phyloP scores from a whole-genome alignment of 1,284 basidiomycete species.

The Cutaneotrichosporon sp. region DNA sequence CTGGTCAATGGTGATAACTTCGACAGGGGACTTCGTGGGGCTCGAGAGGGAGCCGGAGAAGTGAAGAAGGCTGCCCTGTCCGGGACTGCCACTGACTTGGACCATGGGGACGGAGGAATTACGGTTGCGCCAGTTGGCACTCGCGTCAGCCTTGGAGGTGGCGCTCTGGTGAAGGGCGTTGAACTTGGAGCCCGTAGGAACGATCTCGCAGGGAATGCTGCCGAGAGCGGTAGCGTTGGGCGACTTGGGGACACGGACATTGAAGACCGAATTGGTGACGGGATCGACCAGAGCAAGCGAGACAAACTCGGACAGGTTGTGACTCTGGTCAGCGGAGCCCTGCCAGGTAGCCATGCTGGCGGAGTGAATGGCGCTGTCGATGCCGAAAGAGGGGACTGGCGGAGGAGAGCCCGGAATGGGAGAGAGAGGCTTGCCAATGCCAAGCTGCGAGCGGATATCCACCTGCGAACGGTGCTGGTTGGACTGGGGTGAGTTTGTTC shows the following conservation, averaged over 20 bases:
- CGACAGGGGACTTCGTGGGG: neutral
- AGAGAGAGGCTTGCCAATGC: conserved; percentile 19
- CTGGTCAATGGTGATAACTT: conserved; percentile 42
- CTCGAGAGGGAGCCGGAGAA: neutral
- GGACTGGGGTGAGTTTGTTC: conserved; percentile 3
- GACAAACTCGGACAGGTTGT: conserved; percentile 4
- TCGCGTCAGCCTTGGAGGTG: conserved; percentile 42
- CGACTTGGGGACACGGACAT: conserved; percentile 17
- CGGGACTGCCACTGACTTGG: neutral
- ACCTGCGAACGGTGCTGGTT: neutral
- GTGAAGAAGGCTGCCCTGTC: conserved; percentile 1
- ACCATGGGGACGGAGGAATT: neutral
- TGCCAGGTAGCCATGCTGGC: conserved; percentile 14
- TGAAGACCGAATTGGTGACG: conserved; percentile 21
- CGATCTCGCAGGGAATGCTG: conserved; percentile 10
- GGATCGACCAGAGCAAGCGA: conserved; percentile 22
- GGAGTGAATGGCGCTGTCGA: conserved; percentile 23
- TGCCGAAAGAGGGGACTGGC: neutral
- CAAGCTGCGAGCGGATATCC: conserved; percentile 20
- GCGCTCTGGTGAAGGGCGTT: conserved; percentile 8
- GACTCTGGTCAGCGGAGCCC: neutral
- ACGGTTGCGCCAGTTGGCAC: conserved; percentile 40
- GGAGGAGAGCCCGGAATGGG: conserved; percentile 3
- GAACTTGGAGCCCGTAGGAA: conserved; percentile 8
- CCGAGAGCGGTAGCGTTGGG: conserved; percentile 3